These are phyloP conservation scores for Papiliotrema flavescens DNA, from an alignment of 1,284 basidiomycete species.

Conservation along the genomic window DNA sequence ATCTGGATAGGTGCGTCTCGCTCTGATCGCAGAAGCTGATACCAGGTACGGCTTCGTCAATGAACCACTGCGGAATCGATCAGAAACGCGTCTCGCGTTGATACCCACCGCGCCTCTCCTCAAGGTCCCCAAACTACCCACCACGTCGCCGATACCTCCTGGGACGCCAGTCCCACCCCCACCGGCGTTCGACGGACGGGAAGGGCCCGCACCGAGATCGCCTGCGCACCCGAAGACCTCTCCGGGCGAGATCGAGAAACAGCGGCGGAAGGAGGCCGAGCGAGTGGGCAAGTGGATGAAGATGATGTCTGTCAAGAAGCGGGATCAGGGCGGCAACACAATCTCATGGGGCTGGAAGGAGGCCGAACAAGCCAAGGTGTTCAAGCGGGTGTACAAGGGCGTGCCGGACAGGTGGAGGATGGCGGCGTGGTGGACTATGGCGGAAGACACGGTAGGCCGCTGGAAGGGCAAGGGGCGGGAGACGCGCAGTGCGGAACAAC, in stretches of 20 bases:
- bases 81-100: conserved; percentile 69
- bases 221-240: conserved; percentile 45
- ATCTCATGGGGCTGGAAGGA: conserved; percentile 63
- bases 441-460: conserved; percentile 46
- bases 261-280: conserved; percentile 58
- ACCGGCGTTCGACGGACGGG: conserved; percentile 6
- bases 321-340: conserved; percentile 74
- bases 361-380: conserved; percentile 56
- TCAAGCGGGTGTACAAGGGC: conserved; percentile 83
- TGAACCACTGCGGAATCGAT: conserved; percentile 54
- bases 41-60: conserved; percentile 80
- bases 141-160: conserved; percentile 37
- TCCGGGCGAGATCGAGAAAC: conserved; percentile 11
- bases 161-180: conserved; percentile 27
- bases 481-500: conserved; percentile 21
- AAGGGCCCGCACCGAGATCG: conserved; percentile 14
- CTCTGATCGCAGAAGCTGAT: conserved; percentile 14
- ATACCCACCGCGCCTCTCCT: conserved; percentile 62
- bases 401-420: conserved; percentile 93
- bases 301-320: conserved; percentile 65
- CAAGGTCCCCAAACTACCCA: conserved; percentile 59
- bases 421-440: conserved; percentile 82
- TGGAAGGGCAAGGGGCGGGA: conserved; percentile 26
- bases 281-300: conserved; percentile 82
- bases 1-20: conserved; percentile 68